Conservation (phyloP, 176 grass and related monocot species). For the Oryza meridionalis region DNA sequence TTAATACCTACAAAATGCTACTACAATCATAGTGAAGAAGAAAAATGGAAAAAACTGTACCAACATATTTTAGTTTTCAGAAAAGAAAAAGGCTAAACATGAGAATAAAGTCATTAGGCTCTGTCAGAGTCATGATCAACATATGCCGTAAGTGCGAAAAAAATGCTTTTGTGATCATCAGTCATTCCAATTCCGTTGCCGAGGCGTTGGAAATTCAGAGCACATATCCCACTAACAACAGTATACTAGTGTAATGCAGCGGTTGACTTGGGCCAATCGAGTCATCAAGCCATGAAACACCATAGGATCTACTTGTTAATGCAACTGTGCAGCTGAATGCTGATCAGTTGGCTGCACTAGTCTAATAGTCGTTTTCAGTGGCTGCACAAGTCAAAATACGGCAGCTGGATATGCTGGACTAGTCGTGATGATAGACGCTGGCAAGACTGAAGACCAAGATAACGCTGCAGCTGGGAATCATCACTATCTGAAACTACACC, state of each 20-base stretch:
- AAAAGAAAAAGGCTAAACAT: background rate
- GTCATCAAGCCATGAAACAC: background rate
- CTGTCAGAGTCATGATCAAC: background rate
- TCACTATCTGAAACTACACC: constrained; percentile 17
- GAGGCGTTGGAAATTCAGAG: background rate
- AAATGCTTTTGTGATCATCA: background rate
- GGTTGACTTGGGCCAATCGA: constrained; percentile 1
- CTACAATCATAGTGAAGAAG: constrained; percentile 5
- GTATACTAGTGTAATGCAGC: background rate
- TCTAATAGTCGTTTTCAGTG: background rate
- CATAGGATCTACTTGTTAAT: background rate
- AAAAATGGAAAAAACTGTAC: background rate
- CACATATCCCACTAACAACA: background rate
- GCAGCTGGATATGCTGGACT: background rate
- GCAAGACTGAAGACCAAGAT: background rate
- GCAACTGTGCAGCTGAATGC: background rate
- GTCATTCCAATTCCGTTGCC: background rate
- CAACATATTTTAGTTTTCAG: background rate
- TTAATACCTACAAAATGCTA: background rate
- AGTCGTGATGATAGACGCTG: background rate
- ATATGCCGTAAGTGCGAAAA: background rate
- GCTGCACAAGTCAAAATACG: background rate
- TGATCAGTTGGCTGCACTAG: background rate
- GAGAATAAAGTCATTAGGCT: background rate
- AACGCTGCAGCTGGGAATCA: background rate